These are phyloP conservation scores for Panicum virgatum DNA, from an alignment of 202 grass and related monocot genomes.

Conservation along the genomic window DNA sequence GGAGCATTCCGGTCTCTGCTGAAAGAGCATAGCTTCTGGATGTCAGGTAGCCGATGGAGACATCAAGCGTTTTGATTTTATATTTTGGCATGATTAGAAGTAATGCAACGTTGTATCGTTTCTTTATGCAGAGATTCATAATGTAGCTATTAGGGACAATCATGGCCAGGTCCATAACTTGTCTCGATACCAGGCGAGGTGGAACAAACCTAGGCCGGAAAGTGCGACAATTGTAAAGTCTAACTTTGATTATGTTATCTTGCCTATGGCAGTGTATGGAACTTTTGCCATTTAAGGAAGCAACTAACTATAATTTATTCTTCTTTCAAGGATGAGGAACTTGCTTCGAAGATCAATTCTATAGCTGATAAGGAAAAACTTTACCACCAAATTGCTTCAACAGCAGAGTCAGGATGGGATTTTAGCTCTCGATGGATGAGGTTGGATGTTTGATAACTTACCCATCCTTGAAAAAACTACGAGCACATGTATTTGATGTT, in stretches of 20 bases:
- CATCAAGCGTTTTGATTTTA: background rate
- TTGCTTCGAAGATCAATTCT: constrained; percentile 59
- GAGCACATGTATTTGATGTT: background rate
- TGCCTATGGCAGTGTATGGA: background rate
- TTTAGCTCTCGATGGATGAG: constrained; percentile 99
- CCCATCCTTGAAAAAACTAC: too few relatives aligned
- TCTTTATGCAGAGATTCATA: constrained; percentile 67
- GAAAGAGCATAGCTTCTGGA: constrained; percentile 94
- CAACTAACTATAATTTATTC: constrained; percentile 17
- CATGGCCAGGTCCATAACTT: constrained; percentile 57
- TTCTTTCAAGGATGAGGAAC: constrained; percentile 65
- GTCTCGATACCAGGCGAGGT: constrained; percentile 75
- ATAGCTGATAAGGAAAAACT: constrained; percentile 60
- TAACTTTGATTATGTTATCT: background rate
- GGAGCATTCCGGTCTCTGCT: constrained; percentile 60
- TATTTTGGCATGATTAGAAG: constrained; percentile 11
- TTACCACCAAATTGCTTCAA: constrained; percentile 77
- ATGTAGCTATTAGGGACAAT: constrained; percentile 66
- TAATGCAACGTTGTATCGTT: constrained; percentile 12
- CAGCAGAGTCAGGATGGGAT: constrained; percentile 97
- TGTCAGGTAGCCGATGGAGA: constrained; percentile 59
- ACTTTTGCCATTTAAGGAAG: constrained; percentile 6
- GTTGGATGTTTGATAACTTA: constrained; percentile 44
- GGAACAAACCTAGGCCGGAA: constrained; percentile 96
- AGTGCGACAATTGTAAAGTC: constrained; percentile 70